Evolutionary conservation across 2,329 filamentous ascomycete species (phyloP), one percentile per base, ranked within the genome.

Genomic region (Trichoderma sp.): DNA sequence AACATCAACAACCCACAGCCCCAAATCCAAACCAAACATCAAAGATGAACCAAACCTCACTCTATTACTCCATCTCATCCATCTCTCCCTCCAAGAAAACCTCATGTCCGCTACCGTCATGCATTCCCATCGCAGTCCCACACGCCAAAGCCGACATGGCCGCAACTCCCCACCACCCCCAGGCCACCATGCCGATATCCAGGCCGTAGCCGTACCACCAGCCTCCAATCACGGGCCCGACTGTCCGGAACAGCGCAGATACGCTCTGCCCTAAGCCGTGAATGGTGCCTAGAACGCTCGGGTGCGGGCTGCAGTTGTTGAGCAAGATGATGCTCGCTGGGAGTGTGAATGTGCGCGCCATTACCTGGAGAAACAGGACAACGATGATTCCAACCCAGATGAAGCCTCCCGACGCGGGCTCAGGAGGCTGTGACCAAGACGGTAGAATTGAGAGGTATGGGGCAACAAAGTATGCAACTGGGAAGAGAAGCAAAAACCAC

Each of bases 271-370:
- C 86, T 1, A 87, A 78, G 6, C 86, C 86, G 72, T 88, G 88
- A 11, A 90, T 84, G 0, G 87, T 88, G 1, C 88, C 88, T 18
- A 90, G 79, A 3, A 89, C 87, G 61, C 84, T 86, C 0, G 87
- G 87, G 75, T 89, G 86, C 0, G 88, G 88, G 51, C 86, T 87
- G 75, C 87, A 87, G 76, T 90, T 90, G 75, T 90, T 90, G 57
- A 90, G 81, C 9, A 90, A 79, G 71, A 90, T 89, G 43, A 88
- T 88, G 76, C 85, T 87, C 4, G 86, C 86, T 1, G 88, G 88
- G 9, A 88, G 80, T 0, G 86, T 86, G 76, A 95, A 93, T 0
- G 93, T 95, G 32, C 92, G 86, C 0, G 90, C 92, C 4, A 91
- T 84, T 18, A 94, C 92, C 78, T 95, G 92, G 9, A 94, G 79